These are phyloP conservation scores for Xanthoconium stramineum DNA, from an alignment of 768 basidiomycete species.

Conservation along the genomic window DNA sequence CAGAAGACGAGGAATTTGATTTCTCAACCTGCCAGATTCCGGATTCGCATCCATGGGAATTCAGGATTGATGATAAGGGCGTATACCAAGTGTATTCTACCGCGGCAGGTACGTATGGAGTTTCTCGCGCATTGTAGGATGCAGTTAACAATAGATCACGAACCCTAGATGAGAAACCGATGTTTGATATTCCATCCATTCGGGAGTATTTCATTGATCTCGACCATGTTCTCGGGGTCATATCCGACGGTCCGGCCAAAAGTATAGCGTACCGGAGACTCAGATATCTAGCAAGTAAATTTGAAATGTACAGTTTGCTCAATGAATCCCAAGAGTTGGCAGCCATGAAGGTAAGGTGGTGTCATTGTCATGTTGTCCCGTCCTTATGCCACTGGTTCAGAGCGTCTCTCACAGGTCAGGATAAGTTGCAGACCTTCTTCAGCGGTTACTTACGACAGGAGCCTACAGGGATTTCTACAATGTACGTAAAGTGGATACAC, in stretches of 20 bases:
- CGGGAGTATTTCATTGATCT: constrained; percentile 96
- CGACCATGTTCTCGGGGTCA: constrained; percentile 86
- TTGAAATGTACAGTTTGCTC: constrained; percentile 86
- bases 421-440: neutral
- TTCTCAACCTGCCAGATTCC: constrained; percentile 78
- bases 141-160: neutral
- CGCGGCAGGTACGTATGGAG: constrained; percentile 5
- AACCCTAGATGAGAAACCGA: constrained; percentile 47
- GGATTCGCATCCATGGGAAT: constrained; percentile 56
- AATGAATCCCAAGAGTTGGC: constrained; percentile 93
- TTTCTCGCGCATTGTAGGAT: neutral
- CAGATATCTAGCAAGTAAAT: constrained; percentile 90
- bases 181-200: constrained; percentile 78
- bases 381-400: constrained; percentile 14
- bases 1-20: constrained; percentile 52
- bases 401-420: constrained; percentile 33
- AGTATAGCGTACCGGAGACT: constrained; percentile 90
- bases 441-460: neutral
- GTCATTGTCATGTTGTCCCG: neutral
- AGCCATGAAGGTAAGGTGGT: constrained; percentile 83
- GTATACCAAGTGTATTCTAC: constrained; percentile 81
- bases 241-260: constrained; percentile 94
- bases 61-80: constrained; percentile 80
- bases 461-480: constrained; percentile 93
- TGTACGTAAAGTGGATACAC: constrained; percentile 96